Evolutionary conservation across 202 grass and related monocot species (phyloP), one percentile per base, ranked within the genome.

Genomic region (Miscanthus sacchariflorus): DNA sequence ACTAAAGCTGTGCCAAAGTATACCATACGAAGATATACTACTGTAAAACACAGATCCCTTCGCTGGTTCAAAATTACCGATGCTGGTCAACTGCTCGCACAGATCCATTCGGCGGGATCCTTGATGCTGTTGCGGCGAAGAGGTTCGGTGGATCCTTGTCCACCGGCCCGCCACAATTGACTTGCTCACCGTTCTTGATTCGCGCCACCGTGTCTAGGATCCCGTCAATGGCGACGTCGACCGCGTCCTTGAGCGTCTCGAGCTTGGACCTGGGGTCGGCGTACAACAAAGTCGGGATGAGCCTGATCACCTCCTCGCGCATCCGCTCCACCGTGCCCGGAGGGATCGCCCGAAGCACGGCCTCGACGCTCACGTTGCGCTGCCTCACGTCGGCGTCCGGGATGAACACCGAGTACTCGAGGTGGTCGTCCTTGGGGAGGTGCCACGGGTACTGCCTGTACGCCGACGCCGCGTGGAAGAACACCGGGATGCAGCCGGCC

Each of bases 401-500:
- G 67, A 69, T 69, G 67, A 36, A 69, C 6, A 69, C 67, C 6
- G 67, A 69, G 68, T 70, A 70, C 33, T 11, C 21, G 35, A 70
- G 68, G 68, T 70, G 68, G 17, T 17, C 68, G 15, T 21, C 18
- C 15, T 54, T 6, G 35, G 68, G 68, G 68, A 70, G 68, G 6
- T 70, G 68, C 68, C 68, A 70, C 68, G 33, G 15, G 68, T 70
- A 70, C 68, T 40, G 33, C 35, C 2, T 17, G 68, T 70, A 70
- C 68, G 68, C 68, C 68, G 68, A 5, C 35, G 2, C 35, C 17
- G 35, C 0, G 68, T 70, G 68, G 68, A 70, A 70, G 33, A 70
- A 70, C 68, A 70, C 68, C 68, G 68, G 68, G 68, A 70, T 70
- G 30, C 68, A 70, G 14, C 68, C 68, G 15, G 68, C 68, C 68